Evolutionary conservation across 1,139 yeast genomes (phyloP).

Genomic region (Nakaseomyces nivariensis): DNA sequence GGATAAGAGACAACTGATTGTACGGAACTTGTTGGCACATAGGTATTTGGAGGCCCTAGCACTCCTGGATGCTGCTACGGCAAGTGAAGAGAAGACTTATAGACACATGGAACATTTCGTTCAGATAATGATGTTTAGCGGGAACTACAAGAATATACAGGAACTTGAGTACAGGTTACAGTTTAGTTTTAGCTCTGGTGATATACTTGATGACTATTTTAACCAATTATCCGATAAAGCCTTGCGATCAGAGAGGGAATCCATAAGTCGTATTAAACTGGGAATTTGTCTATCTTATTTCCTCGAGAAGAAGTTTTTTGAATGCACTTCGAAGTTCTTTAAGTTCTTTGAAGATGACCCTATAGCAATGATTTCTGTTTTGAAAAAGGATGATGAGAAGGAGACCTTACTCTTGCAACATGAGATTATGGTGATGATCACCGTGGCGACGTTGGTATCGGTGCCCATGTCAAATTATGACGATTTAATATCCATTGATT

Average conservation of each 20-base stretch:
- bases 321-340: constrained; percentile 17
- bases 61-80: constrained; percentile 11
- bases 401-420: constrained; percentile 3
- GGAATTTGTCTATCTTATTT: constrained; percentile 15
- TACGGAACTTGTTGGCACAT: constrained; percentile 6
- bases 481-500: constrained; percentile 17
- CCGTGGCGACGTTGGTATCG: constrained; percentile 18
- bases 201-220: not conserved
- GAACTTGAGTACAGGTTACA: constrained; percentile 18
- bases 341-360: constrained; percentile 7
- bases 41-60: constrained; percentile 17
- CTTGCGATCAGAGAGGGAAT: not conserved
- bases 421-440: constrained; percentile 18
- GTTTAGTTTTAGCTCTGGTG: constrained; percentile 4
- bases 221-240: not conserved
- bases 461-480: constrained; percentile 24
- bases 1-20: not conserved
- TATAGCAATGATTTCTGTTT: not conserved
- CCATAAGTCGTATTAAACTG: constrained; percentile 13
- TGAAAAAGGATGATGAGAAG: constrained; percentile 4
- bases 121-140: constrained; percentile 13
- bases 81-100: constrained; percentile 7
- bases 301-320: constrained; percentile 19
- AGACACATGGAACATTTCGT: constrained; percentile 13
- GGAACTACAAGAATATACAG: constrained; percentile 16